Percentiles rank a stretch among this genome's conserved stretches.
phyloP scores from a whole-genome alignment of 2,329 filamentous ascomycete species.

The Aspergillus aculeatinus region DNA sequence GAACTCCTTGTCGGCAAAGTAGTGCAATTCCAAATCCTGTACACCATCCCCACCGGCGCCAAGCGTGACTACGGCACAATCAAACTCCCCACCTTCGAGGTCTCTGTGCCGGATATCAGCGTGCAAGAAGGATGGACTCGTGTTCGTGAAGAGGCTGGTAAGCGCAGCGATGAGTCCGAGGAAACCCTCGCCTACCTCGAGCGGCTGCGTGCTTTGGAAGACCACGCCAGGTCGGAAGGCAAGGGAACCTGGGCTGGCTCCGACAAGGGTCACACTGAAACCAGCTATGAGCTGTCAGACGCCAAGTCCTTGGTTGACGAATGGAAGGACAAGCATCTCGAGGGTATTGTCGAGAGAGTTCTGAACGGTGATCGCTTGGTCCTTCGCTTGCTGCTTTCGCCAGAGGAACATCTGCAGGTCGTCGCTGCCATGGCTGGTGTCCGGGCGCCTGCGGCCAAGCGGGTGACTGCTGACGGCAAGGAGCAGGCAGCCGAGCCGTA shows the following conservation, averaged over 20 bases:
- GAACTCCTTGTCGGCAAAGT: conserved; percentile 81
- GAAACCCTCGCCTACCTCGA: conserved; percentile 70
- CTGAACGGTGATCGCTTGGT: conserved; percentile 88
- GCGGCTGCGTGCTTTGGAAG: conserved; percentile 73
- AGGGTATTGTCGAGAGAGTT: conserved; percentile 86
- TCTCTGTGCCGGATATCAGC: conserved; percentile 76
- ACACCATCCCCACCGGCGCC: conserved; percentile 75
- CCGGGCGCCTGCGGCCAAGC: conserved; percentile 83
- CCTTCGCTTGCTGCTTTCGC: conserved; percentile 74
- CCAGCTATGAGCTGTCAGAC: conserved; percentile 76
- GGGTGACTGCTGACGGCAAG: conserved; percentile 75
- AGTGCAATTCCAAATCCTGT: conserved; percentile 79
- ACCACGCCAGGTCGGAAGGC: conserved; percentile 71
- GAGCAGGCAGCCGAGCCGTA: conserved; percentile 84
- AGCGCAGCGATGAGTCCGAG: conserved; percentile 77
- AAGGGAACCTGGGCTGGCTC: conserved; percentile 77
- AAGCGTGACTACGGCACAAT: conserved; percentile 86
- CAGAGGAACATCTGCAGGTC: conserved; percentile 83
- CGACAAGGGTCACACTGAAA: conserved; percentile 66
- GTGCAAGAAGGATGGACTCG: conserved; percentile 90
- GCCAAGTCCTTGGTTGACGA: conserved; percentile 73
- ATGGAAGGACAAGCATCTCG: conserved; percentile 81
- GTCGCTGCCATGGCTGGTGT: conserved; percentile 88
- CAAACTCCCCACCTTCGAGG: conserved; percentile 65
- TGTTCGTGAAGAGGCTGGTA: conserved; percentile 88